A percentile compares a stretch with the other conserved stretches of the same genome.
Conservation (phyloP, 306 rosid genomes). For the Trifolium repens region DNA sequence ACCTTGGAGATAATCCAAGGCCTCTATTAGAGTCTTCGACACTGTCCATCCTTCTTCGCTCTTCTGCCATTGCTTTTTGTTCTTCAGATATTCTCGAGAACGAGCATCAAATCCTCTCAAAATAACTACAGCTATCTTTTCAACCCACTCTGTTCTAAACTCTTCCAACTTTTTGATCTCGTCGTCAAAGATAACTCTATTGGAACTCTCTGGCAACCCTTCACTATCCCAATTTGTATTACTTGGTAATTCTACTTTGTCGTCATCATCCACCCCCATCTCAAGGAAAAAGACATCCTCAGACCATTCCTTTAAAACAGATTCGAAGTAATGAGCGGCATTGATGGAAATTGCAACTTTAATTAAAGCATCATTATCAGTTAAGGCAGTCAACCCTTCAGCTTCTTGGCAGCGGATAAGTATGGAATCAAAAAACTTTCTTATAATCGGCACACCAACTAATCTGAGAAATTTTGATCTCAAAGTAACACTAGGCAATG, state of each 20-base stretch:
- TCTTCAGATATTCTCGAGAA: constrained; percentile 76
- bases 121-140: constrained; percentile 70
- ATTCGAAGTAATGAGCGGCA: constrained; percentile 77
- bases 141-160: constrained; percentile 79
- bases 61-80: constrained; percentile 86
- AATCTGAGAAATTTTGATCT: constrained; percentile 82
- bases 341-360: constrained; percentile 84
- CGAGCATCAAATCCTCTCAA: constrained; percentile 86
- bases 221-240: constrained; percentile 37
- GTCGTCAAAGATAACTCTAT: constrained; percentile 60
- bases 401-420: constrained; percentile 94
- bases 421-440: constrained; percentile 59
- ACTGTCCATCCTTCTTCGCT: constrained; percentile 80
- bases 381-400: constrained; percentile 90
- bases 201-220: constrained; percentile 45
- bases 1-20: constrained; percentile 77
- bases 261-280: constrained; percentile 54
- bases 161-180: constrained; percentile 71
- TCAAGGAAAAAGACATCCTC: constrained; percentile 87
- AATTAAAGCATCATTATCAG: constrained; percentile 75
- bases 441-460: constrained; percentile 66
- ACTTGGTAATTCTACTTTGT: constrained; percentile 41
- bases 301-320: constrained; percentile 81
- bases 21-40: constrained; percentile 70
- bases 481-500: constrained; percentile 63